Conservation (phyloP, 2,329 filamentous ascomycete species). For the Diplodia mutila region DNA sequence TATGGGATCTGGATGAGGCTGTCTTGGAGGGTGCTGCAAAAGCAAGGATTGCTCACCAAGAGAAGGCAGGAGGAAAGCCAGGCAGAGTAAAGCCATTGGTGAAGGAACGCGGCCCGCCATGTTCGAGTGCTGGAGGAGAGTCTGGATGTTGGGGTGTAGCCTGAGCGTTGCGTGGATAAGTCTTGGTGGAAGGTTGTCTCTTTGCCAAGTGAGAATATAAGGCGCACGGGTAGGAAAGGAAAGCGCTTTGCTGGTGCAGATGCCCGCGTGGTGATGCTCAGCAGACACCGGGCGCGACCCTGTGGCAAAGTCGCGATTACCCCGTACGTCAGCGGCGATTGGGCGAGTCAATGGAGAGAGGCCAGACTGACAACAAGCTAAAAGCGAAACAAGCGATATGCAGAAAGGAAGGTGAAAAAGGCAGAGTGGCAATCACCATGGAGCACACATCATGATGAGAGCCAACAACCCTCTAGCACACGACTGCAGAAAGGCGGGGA, state of each 20-base stretch:
- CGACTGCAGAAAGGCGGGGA: conserved; percentile 14
- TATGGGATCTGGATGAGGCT: neutral
- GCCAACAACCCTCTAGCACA: neutral
- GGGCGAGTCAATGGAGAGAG: neutral
- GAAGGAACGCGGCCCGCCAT: neutral
- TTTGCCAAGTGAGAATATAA: neutral
- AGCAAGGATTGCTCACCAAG: neutral
- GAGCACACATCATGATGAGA: neutral
- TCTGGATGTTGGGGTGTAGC: neutral
- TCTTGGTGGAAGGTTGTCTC: neutral
- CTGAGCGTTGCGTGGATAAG: neutral
- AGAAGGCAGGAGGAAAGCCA: neutral
- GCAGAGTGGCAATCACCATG: neutral
- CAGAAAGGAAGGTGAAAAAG: neutral
- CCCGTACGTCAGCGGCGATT: neutral
- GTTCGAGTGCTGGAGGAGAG: neutral
- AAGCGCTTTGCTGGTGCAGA: neutral
- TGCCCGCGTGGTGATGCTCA: neutral
- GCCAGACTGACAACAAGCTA: too few relatives aligned
- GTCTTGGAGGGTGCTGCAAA: neutral
- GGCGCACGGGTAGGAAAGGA: neutral
- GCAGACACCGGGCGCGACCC: neutral
- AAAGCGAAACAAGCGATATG: neutral
- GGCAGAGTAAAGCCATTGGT: neutral
- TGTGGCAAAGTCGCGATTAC: neutral